Base-by-base conservation (phyloP, 371 early-diverging fungal species). In the Haplosporangium sp. region DNA sequence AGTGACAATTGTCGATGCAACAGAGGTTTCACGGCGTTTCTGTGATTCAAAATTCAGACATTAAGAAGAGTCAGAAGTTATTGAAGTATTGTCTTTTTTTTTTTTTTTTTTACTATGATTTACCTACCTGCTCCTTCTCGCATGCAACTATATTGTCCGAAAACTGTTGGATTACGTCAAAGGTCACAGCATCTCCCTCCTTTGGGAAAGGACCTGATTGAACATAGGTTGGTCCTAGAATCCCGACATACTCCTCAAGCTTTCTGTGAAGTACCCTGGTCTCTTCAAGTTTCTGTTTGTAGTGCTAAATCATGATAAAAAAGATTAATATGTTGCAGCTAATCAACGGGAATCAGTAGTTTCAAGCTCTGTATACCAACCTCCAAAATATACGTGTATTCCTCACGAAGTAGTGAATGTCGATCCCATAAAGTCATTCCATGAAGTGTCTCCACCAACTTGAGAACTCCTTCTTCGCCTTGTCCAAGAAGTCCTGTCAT, bases 111-210 rank as follows among this genome's bases (percentile, higher is more conserved):
- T 27, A 27, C 27, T 2, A 39, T 4, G 20, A 6, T 37, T 35
- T 19, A 58, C 35, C 17, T 69, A 75, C 82, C 75, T 81, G 71
- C 44, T 75, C 75, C 37, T 58, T 75, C 47, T 81, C 60, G 35
- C 82, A 81, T n/a, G 58, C 63, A 9, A 53, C 72, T n/a, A 81
- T 81, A 64, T 75, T 69, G 64, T 81, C 75, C 8, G 72, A 67
- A 56, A 75, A 75, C 50, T 69, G 68, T 19, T 69, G 76, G 9
- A 71, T 38, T 34, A 72, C 72, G 2, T 81, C 72, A 60, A 72
- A 72, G 1, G 82, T 66, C 13, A 81, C 82, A 4, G 37, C 62
- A 5, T 62, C 75, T 2, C 76, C 76, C 60, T 75, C 76, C 17
- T 75, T 72, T 61, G 82, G 82, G 66, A 60, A 71, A 5, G 72